These are phyloP conservation scores for Suillus clintonianus DNA, from an alignment of 768 basidiomycete genomes.

Conservation along the genomic window DNA sequence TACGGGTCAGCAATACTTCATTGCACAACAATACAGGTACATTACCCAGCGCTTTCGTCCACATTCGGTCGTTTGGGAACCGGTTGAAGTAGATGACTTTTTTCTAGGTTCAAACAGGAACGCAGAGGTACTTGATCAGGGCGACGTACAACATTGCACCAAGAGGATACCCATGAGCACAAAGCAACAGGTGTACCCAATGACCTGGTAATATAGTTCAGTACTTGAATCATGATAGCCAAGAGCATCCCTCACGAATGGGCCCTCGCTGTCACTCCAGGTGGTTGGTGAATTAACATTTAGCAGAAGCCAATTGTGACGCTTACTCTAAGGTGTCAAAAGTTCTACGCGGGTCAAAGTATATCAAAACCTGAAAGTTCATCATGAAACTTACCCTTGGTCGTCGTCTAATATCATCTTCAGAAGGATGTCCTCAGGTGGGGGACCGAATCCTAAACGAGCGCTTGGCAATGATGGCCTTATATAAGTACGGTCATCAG, in stretches of 20 bases:
- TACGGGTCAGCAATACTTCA: background rate
- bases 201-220: slow-evolving; percentile 1
- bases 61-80: slow-evolving; percentile 15
- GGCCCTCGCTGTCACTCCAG: slow-evolving; percentile 7
- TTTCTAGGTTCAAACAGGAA: background rate
- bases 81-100: slow-evolving; percentile 21
- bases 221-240: background rate
- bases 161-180: slow-evolving; percentile 15
- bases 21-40: background rate
- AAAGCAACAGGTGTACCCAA: slow-evolving; percentile 19
- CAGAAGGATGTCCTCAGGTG: too few species aligned
- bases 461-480: background rate
- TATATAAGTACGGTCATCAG: background rate
- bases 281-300: background rate
- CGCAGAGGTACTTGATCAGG: too few species aligned
- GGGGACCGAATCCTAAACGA: background rate
- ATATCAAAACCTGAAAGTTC: background rate
- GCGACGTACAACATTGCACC: slow-evolving; percentile 15
- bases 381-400: background rate
- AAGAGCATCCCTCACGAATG: slow-evolving; percentile 10
- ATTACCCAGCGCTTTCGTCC: slow-evolving; percentile 17
- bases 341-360: background rate
- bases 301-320: background rate
- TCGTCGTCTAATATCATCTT: background rate
- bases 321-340: slow-evolving; percentile 4